These are phyloP conservation scores for Monascus purpureus DNA, from an alignment of 495 filamentous ascomycete genomes.

Conservation along the genomic window DNA sequence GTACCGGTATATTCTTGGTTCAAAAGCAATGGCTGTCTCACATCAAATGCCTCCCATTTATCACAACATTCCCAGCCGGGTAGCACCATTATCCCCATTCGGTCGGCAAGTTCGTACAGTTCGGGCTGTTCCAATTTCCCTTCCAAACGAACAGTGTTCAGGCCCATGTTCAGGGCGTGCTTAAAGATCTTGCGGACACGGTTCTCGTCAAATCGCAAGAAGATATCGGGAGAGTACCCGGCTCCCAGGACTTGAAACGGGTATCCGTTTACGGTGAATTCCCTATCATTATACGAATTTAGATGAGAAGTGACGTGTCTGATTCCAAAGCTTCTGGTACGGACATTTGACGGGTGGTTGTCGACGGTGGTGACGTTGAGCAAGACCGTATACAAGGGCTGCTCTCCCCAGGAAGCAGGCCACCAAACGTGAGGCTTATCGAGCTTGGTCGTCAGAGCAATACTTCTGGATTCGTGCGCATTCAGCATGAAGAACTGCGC, in stretches of 20 bases:
- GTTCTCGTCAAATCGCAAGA: slow-evolving; percentile 37
- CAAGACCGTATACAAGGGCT: slow-evolving; percentile 50
- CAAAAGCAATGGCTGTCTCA: slow-evolving; percentile 3
- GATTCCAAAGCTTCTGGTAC: slow-evolving; percentile 35
- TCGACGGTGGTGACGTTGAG: slow-evolving; percentile 19
- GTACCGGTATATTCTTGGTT: not conserved
- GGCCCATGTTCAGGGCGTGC: slow-evolving; percentile 42
- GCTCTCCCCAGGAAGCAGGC: slow-evolving; percentile 59
- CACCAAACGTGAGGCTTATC: slow-evolving; percentile 58
- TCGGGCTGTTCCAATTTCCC: slow-evolving; percentile 51
- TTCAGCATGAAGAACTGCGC: slow-evolving; percentile 20
- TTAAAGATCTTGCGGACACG: slow-evolving; percentile 31
- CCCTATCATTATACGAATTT: slow-evolving; percentile 38
- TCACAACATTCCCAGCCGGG: slow-evolving; percentile 57
- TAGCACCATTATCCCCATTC: slow-evolving; percentile 46
- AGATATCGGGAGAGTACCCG: slow-evolving; percentile 48
- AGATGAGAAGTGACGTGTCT: slow-evolving; percentile 37
- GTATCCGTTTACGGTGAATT: slow-evolving; percentile 40
- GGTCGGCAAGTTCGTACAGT: slow-evolving; percentile 43
- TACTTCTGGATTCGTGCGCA: slow-evolving; percentile 20
- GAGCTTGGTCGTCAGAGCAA: slow-evolving; percentile 25
- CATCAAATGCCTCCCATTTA: slow-evolving; percentile 52
- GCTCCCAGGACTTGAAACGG: slow-evolving; percentile 47
- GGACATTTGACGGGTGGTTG: slow-evolving; percentile 28
- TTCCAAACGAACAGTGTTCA: slow-evolving; percentile 50